These are phyloP conservation scores for Peronosclerospora sorghi DNA, from an alignment of 352 stramenopile genomes.

Conservation along the genomic window DNA sequence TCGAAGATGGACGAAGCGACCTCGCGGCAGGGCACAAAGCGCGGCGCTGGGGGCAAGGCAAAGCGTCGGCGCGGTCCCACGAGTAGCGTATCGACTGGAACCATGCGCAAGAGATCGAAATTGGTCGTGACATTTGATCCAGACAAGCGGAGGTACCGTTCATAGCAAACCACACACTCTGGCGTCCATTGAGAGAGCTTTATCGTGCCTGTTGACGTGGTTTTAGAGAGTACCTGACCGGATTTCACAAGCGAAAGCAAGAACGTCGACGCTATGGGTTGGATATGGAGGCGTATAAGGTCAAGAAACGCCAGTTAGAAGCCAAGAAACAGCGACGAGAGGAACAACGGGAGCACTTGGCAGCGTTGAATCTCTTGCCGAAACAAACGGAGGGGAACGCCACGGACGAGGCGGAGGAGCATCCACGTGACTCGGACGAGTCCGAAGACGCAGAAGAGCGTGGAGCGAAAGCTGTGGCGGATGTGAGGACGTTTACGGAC, in stretches of 20 bases:
- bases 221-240: constrained; percentile 70
- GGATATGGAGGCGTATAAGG: constrained; percentile 85
- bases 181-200: neutral
- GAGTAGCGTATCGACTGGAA: constrained; percentile 24
- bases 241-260: constrained; percentile 83
- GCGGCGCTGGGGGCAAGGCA: constrained; percentile 13
- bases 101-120: constrained; percentile 75
- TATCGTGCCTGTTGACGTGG: neutral
- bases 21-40: constrained; percentile 13
- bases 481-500: constrained; percentile 73
- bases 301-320: constrained; percentile 73
- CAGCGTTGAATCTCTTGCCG: constrained; percentile 34
- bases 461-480: constrained; percentile 27
- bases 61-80: constrained; percentile 14
- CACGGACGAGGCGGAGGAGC: constrained; percentile 17
- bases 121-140: constrained; percentile 79
- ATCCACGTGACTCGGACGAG: constrained; percentile 19
- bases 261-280: constrained; percentile 76
- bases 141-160: constrained; percentile 75
- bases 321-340: constrained; percentile 72
- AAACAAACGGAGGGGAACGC: constrained; percentile 39
- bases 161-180: neutral
- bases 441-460: constrained; percentile 21
- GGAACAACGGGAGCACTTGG: constrained; percentile 68
- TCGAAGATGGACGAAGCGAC: too few relatives aligned